Evolutionary conservation across 805 yeast species (phyloP).

Genomic region (Lipomyces sp.): DNA sequence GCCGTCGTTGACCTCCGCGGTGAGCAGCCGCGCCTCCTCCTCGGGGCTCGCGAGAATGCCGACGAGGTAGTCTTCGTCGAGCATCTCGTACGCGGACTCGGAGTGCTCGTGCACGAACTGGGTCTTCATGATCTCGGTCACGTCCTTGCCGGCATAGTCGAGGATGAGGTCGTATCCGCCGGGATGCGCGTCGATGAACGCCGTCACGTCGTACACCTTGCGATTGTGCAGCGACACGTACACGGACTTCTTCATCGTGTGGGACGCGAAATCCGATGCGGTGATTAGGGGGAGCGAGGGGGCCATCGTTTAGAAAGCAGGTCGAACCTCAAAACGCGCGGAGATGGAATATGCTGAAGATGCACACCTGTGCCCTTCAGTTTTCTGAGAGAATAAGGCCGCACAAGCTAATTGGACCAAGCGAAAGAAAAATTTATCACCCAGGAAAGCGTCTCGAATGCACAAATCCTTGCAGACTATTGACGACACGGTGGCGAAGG

Average conservation of each 20-base stretch:
- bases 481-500: no score
- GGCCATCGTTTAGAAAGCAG: no score
- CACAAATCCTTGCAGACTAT: no score
- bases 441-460: no score
- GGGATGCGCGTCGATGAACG: conserved; percentile 68
- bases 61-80: conserved; percentile 75
- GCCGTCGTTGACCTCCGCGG: conserved; percentile 42
- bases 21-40: conserved; percentile 69
- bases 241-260: conserved; percentile 48
- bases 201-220: conserved; percentile 76
- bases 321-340: no score
- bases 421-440: no score
- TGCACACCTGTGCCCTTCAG: no score
- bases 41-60: conserved; percentile 78
- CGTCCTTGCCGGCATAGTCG: conserved; percentile 41
- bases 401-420: no score
- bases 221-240: conserved; percentile 76
- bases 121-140: conserved; percentile 75
- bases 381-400: no score
- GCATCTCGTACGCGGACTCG: conserved; percentile 79
- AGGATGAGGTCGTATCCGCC: conserved; percentile 58
- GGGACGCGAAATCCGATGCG: conserved; percentile 49
- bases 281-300: conserved; percentile 60
- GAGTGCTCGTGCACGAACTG: conserved; percentile 71
- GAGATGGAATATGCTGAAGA: no score